A percentile compares a stretch with the other conserved stretches of the same genome.
Evolutionary conservation across 2,329 filamentous ascomycete genomes (phyloP).

Genomic region (Zopfia rhizophila): DNA sequence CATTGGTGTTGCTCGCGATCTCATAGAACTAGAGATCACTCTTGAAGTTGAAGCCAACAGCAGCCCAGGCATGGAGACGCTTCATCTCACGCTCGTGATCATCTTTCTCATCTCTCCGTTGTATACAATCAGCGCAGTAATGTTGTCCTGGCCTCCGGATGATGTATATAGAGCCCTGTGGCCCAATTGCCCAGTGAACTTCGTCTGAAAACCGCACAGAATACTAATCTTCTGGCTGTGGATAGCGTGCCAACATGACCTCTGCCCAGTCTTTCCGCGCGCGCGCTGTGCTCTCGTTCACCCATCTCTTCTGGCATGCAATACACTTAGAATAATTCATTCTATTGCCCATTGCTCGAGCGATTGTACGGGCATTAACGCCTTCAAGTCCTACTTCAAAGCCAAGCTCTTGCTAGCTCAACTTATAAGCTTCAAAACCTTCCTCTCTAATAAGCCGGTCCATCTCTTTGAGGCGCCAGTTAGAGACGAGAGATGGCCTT

Average conservation of each 20-base stretch:
- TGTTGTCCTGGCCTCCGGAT: slow-evolving; percentile 11
- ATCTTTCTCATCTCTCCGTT: slow-evolving; percentile 2
- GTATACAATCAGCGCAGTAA: slow-evolving; percentile 11
- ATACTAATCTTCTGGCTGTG: not conserved
- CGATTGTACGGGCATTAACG: slow-evolving; percentile 5
- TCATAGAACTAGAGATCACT: slow-evolving; percentile 13
- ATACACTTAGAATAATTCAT: slow-evolving; percentile 17
- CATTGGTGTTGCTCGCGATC: slow-evolving; percentile 10
- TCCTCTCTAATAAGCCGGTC: slow-evolving; percentile 16
- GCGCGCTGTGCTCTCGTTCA: not conserved
- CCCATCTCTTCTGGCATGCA: slow-evolving; percentile 10
- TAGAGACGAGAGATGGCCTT: slow-evolving; percentile 3
- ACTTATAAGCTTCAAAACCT: slow-evolving; percentile 8
- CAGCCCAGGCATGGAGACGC: slow-evolving; percentile 11
- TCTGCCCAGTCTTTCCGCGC: not conserved
- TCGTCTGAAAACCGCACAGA: slow-evolving; percentile 12
- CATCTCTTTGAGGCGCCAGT: slow-evolving; percentile 4
- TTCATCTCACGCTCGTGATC: not conserved
- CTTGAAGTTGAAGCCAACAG: slow-evolving; percentile 19
- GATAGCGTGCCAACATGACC: slow-evolving; percentile 1
- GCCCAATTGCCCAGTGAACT: slow-evolving; percentile 7
- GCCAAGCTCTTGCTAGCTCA: slow-evolving; percentile 11
- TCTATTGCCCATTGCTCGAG: slow-evolving; percentile 1
- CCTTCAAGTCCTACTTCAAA: slow-evolving; percentile 9
- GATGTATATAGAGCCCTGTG: slow-evolving; percentile 3